Evolutionary conservation across 2,329 filamentous ascomycete species (phyloP), one percentile per base, ranked within the genome.

Genomic region (Aureobasidium sp.): DNA sequence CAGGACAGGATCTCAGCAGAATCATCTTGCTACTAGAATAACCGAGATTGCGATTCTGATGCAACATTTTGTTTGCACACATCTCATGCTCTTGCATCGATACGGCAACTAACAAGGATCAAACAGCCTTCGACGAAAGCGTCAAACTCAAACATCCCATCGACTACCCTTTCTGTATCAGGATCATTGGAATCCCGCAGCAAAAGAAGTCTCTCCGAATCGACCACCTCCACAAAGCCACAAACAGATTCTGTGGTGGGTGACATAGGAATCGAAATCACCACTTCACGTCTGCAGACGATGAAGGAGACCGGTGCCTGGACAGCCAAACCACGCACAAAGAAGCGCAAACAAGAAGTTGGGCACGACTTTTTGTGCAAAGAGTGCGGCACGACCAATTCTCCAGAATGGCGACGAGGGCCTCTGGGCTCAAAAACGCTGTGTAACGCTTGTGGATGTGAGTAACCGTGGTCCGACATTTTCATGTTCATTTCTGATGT

Each of bases 391-490:
- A 60, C 36, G 1, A 27, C 34, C 6, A 36, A 51, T n/a, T 60
- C 57, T 42, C 57, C 45, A 12, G 57, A 49, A 42, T 51, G 57
- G 45, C 57, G 57, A 7, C 31, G 17, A 17, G 57, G 57, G 0
- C 57, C 57, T 3, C n/a, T 15, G 5, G 45, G 57, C 9, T 17
- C 31, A 9, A 49, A 60, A 14, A 60, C 57, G 17, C 44, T 60
- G 1, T 51, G 57, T 5, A 60, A 51, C 8, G 45, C 57, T 49
- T 60, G 57, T 42, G 57, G 44, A 20, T 25, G 57, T 51, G 36
- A 49, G 45, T 60, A 41, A 7, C 3, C 5, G 36, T 25, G n/a
- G 3, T 17, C 15, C n/a, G 20, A n/a, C 0, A 22, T 22, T 0
- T 11, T 4, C 5, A 11, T 8, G 4, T 5, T 8, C 6, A 12